These are phyloP conservation scores for Lactarius psammicola DNA, from an alignment of 768 basidiomycete species.

Conservation along the genomic window DNA sequence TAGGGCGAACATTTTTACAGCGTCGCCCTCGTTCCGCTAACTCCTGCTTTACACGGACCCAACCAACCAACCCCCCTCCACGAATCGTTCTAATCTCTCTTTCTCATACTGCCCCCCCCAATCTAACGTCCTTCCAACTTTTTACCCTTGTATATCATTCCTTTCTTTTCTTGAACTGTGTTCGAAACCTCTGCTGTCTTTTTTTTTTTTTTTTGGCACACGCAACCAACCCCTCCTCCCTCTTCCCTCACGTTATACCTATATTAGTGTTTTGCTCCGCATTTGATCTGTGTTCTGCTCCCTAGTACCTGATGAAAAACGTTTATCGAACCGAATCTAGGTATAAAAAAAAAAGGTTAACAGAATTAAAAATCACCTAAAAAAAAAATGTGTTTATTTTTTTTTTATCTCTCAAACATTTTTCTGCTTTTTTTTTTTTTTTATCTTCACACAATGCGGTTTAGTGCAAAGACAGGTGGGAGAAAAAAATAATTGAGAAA, in stretches of 20 bases:
- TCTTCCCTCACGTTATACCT: background rate
- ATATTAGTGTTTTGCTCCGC: background rate
- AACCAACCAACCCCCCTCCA: background rate
- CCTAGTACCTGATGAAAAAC: too few relatives aligned
- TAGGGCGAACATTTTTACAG: background rate
- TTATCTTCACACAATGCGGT: too few relatives aligned
- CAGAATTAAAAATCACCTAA: background rate
- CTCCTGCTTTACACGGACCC: background rate
- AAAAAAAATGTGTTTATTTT: background rate
- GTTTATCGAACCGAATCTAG: slow-evolving; percentile 1
- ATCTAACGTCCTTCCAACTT: background rate
- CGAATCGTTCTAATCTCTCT: background rate
- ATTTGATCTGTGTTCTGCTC: background rate
- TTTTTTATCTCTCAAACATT: background rate
- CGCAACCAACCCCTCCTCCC: background rate
- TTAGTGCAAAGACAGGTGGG: too few relatives aligned
- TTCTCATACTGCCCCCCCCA: background rate
- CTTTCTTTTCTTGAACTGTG: background rate
- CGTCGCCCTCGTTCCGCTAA: background rate
- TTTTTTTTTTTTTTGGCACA: background rate
- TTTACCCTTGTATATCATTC: background rate
- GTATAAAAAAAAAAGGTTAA: background rate
- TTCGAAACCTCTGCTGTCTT: background rate
- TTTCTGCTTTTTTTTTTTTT: too few relatives aligned
- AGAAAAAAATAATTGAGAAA: too few relatives aligned